Conservation (phyloP, 1,284 basidiomycete species). For the Cryptococcus hybrid region DNA sequence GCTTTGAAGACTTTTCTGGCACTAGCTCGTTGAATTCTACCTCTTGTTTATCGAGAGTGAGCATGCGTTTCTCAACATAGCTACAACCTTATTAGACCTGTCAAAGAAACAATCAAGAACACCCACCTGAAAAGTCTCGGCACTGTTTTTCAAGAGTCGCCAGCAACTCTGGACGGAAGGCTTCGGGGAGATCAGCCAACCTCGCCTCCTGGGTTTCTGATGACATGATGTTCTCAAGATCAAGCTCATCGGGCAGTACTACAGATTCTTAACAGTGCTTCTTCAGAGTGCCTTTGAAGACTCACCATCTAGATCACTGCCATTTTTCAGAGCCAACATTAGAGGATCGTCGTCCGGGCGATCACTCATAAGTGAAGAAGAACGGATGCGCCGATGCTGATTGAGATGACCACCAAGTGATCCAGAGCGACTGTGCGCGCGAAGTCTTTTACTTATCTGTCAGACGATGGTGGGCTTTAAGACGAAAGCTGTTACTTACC, state of each 20-base stretch:
- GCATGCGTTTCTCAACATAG: conserved; percentile 26
- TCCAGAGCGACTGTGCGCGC: conserved; percentile 6
- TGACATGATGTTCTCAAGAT: conserved; percentile 1
- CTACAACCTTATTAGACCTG: conserved; percentile 5
- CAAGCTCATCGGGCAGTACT: conserved; percentile 2
- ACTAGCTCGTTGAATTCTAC: conserved; percentile 27
- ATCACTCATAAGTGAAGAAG: conserved; percentile 14
- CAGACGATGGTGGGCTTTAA: too few species aligned
- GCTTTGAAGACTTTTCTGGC: conserved; percentile 14
- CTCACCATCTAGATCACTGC: conserved; percentile 1
- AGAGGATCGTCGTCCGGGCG: conserved; percentile 21
- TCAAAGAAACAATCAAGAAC: not conserved
- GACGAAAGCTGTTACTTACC: conserved; percentile 13
- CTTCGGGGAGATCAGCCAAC: conserved; percentile 19
- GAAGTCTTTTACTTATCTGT: not conserved
- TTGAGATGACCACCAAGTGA: not conserved
- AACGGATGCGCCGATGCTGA: conserved; percentile 3
- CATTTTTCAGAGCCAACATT: not conserved
- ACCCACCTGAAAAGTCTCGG: conserved; percentile 38
- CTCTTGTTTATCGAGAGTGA: conserved; percentile 5
- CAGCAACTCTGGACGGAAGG: conserved; percentile 30
- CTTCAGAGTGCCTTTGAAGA: too few species aligned
- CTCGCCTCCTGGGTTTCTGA: conserved; percentile 13
- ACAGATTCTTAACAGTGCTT: not conserved
- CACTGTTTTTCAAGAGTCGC: conserved; percentile 39